Evolutionary conservation across 176 grass and related monocot species (phyloP).

Genomic region (Guadua angustifolia): DNA sequence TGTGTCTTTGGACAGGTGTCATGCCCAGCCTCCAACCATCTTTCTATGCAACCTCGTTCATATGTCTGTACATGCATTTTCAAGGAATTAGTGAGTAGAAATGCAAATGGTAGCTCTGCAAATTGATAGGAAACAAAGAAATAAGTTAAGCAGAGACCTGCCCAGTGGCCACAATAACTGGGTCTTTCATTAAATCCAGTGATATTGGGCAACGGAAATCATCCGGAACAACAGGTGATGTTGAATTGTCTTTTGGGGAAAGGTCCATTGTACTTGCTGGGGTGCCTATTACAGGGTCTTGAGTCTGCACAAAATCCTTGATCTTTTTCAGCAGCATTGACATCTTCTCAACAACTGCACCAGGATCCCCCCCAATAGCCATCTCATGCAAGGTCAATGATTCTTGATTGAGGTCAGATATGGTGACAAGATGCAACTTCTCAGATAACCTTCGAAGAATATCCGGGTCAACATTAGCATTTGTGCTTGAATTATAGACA

Average conservation of each 20-base stretch:
- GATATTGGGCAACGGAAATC: conserved; percentile 94
- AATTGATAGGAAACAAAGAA: conserved; percentile 22
- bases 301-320: conserved; percentile 84
- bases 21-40: conserved; percentile 81
- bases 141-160: conserved; percentile 58
- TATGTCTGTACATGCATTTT: conserved; percentile 69
- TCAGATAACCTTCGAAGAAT: conserved; percentile 71
- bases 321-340: conserved; percentile 79
- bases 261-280: conserved; percentile 32
- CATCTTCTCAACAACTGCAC: conserved; percentile 67
- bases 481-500: conserved; percentile 60
- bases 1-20: conserved; percentile 89
- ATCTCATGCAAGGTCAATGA: conserved; percentile 80
- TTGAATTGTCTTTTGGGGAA: conserved; percentile 46
- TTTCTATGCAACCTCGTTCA: conserved; percentile 78
- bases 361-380: conserved; percentile 65
- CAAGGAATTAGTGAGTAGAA: conserved; percentile 45
- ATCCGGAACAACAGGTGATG: conserved; percentile 66
- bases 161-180: conserved; percentile 88
- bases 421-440: conserved; percentile 81
- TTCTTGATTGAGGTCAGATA: conserved; percentile 88
- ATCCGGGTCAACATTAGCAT: conserved; percentile 47
- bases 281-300: conserved; percentile 53
- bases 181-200: conserved; percentile 89
- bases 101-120: conserved; percentile 32